Percentiles rank a stretch among this genome's conserved stretches.
phyloP scores from a whole-genome alignment of 106 monocot genomes.

The Apostasia shenzhenica region DNA sequence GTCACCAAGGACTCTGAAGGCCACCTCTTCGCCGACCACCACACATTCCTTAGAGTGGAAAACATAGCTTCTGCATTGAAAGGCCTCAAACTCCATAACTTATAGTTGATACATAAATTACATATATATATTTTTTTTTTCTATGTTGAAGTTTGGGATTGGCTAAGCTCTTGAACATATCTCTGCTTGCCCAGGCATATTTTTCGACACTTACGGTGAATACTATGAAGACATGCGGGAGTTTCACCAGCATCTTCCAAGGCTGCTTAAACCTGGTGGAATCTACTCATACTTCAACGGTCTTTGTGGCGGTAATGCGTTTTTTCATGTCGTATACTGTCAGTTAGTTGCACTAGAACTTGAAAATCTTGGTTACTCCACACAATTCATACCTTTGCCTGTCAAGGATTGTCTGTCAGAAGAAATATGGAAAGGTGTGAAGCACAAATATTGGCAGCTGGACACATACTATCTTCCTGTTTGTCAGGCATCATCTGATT shows the following conservation, averaged over 20 bases:
- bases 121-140: too few species aligned
- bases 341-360: conserved; percentile 88
- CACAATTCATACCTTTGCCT: conserved; percentile 85
- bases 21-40: too few species aligned
- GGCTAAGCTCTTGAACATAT: not conserved
- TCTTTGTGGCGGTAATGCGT: conserved; percentile 85
- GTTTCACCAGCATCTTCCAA: conserved; percentile 82
- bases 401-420: conserved; percentile 78
- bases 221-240: conserved; percentile 90
- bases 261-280: conserved; percentile 73
- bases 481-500: conserved; percentile 45
- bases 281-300: conserved; percentile 98
- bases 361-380: conserved; percentile 62
- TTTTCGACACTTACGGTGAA: conserved; percentile 96
- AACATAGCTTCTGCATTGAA: too few species aligned
- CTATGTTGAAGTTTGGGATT: too few species aligned
- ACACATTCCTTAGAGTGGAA: too few species aligned
- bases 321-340: conserved; percentile 94
- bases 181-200: conserved; percentile 53
- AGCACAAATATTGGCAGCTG: conserved; percentile 93
- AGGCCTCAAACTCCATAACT: too few species aligned
- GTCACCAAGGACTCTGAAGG: too few species aligned
- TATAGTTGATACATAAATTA: too few species aligned
- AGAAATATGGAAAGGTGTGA: conserved; percentile 82
- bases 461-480: conserved; percentile 95